These are phyloP conservation scores for Epichloe elymi DNA, from an alignment of 2,329 filamentous ascomycete species.

Conservation along the genomic window DNA sequence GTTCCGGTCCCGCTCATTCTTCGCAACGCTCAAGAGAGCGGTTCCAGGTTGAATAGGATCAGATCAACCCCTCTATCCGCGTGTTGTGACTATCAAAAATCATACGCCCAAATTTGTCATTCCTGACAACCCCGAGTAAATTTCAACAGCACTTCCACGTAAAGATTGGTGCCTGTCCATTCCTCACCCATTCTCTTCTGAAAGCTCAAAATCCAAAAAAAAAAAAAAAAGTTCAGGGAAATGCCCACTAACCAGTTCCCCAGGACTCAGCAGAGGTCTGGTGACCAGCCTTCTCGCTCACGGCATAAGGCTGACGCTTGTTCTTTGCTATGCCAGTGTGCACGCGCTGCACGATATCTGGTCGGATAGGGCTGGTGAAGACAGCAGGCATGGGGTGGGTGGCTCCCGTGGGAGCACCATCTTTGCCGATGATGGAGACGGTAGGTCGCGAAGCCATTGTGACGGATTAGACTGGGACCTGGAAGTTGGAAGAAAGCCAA, in stretches of 20 bases:
- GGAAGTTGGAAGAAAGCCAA: not conserved
- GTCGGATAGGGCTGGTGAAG: slow-evolving; percentile 94
- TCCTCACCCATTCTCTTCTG: not conserved
- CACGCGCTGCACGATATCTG: slow-evolving; percentile 97
- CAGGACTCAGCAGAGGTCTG: slow-evolving; percentile 99
- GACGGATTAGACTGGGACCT: slow-evolving; percentile 22
- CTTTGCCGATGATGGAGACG: slow-evolving; percentile 91
- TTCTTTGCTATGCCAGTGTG: slow-evolving; percentile 99
- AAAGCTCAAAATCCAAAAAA: not conserved
- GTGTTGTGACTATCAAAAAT: not conserved
- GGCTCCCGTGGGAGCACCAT: slow-evolving; percentile 82
- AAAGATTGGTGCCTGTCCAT: not conserved
- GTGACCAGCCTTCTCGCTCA: slow-evolving; percentile 99
- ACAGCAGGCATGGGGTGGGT: slow-evolving; percentile 90
- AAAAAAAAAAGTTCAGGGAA: not conserved
- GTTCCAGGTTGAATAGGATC: not conserved
- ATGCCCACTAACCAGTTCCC: slow-evolving; percentile 78
- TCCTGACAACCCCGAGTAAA: not conserved
- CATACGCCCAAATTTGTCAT: not conserved
- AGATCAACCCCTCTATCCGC: not conserved
- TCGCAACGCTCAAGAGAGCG: not conserved
- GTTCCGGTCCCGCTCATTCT: not conserved
- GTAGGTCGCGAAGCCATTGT: slow-evolving; percentile 94
- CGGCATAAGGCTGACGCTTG: slow-evolving; percentile 97
- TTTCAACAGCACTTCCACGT: not conserved